Percentiles rank a stretch among this genome's conserved stretches.
These are phyloP conservation scores for Debaryomycetaceae sp. DNA, from an alignment of 1,139 yeast species.

Conservation along the genomic window DNA sequence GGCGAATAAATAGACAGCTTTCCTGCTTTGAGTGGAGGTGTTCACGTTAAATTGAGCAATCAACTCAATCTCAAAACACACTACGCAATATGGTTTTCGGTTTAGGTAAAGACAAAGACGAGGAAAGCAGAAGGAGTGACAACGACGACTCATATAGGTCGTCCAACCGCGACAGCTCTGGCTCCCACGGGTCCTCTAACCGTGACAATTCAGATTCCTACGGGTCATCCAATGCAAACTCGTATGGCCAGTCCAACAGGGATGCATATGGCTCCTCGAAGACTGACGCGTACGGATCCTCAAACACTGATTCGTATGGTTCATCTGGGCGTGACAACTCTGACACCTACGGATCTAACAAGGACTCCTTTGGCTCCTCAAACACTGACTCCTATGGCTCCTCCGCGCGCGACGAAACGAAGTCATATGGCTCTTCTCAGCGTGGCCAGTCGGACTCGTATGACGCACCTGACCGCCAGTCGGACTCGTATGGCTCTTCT, in stretches of 20 bases:
- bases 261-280: constrained; percentile 10
- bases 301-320: constrained; percentile 16
- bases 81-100: constrained; percentile 24
- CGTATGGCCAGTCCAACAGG: constrained; percentile 16
- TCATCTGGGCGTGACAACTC: constrained; percentile 13
- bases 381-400: constrained; percentile 19
- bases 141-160: too few species aligned
- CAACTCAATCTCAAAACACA: too few species aligned
- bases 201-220: constrained; percentile 11
- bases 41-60: too few species aligned
- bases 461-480: constrained; percentile 12
- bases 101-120: constrained; percentile 20
- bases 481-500: constrained; percentile 15
- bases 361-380: constrained; percentile 14
- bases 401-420: constrained; percentile 12
- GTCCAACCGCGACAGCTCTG: constrained; percentile 6
- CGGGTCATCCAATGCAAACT: constrained; percentile 13
- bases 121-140: constrained; percentile 11
- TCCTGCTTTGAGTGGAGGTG: too few species aligned
- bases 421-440: constrained; percentile 16
- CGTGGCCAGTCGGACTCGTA: constrained; percentile 13
- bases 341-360: constrained; percentile 15
- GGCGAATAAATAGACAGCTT: too few species aligned
- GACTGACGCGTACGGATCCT: constrained; percentile 13
- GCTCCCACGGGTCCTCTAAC: constrained; percentile 12